Base-by-base conservation (phyloP, 768 basidiomycete species). In the Auricularia sp. region DNA sequence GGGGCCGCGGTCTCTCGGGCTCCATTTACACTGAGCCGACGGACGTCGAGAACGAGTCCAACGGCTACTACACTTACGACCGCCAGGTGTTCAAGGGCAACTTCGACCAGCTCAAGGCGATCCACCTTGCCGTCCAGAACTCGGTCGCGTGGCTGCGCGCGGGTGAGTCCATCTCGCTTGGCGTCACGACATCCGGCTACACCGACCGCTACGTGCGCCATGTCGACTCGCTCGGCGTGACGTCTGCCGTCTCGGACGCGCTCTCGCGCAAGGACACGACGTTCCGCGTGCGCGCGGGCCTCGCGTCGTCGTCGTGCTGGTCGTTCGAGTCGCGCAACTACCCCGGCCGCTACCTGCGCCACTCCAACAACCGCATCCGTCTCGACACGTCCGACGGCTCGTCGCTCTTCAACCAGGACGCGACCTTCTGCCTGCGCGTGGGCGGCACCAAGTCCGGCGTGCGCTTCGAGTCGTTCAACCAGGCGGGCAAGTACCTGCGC, bases 241-340 rank as follows among this genome's bases (percentile, higher is more conserved):
- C 54, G 29, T 56, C 54, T 18, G 29, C 54, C 3, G 29, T 56
- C 54, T 56, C 54, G 14, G 54, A 56, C 54, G 29, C 16, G 10
- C 14, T 56, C 1, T 56, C 54, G 1, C 54, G 54, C 54, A 18
- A 56, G 54, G 54, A 56, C 21, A 56, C 54, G 54, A 56, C 54
- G 14, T 56, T 56, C 54, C 54, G 54, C 54, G 54, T 56, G 14
- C 54, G 54, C 54, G 21, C 11, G 16, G 54, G 54, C 29, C 54
- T 56, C 54, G 16, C 54, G 10, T 18, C 16, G 14, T 10, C n/a
- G 14, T n/a, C 54, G 14, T 56, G 54, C 54, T 56, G 54, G 54
- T 56, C 54, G 54, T 56, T 56, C 29, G 54, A 56, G 54, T 56
- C 54, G 29, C 16, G 54, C n/a, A 56, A 56, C 54, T 56, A 56